Evolutionary conservation across 208 protist genomes (phyloP).

Genomic region (Crithidia mellificae): DNA sequence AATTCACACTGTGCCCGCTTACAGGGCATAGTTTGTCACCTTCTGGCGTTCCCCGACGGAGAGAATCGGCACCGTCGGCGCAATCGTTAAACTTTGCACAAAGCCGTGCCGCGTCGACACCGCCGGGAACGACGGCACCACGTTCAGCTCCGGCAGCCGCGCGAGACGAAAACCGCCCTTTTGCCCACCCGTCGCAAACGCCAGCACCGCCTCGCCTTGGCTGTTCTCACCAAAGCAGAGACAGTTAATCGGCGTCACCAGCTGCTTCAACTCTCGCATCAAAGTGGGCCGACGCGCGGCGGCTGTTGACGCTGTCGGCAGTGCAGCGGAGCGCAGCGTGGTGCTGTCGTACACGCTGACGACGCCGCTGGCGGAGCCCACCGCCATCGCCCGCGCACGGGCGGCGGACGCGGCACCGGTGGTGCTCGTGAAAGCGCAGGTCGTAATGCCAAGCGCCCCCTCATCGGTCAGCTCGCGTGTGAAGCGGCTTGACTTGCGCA

Average conservation of each 20-base stretch:
- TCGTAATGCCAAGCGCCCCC: constrained; percentile 62
- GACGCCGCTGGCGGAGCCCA: constrained; percentile 74
- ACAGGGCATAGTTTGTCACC: constrained; percentile 86
- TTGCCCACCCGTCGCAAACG: constrained; percentile 64
- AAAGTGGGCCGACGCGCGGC: constrained; percentile 15
- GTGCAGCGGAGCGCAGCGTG: constrained; percentile 11
- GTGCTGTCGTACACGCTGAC: constrained; percentile 67
- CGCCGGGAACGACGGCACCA: constrained; percentile 81
- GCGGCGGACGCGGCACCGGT: background rate
- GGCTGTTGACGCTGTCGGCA: background rate
- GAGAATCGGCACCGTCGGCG: constrained; percentile 71
- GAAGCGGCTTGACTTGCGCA: constrained; percentile 70
- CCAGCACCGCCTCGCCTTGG: constrained; percentile 58
- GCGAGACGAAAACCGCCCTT: constrained; percentile 83
- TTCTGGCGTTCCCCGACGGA: constrained; percentile 84
- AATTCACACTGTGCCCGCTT: too few species aligned
- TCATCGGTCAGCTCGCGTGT: constrained; percentile 60
- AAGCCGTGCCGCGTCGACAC: constrained; percentile 71
- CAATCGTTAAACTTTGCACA: constrained; percentile 67
- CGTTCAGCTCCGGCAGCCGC: constrained; percentile 57
- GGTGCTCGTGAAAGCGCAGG: constrained; percentile 43
- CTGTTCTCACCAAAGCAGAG: constrained; percentile 63
- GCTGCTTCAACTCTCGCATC: constrained; percentile 67
- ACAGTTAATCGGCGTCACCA: constrained; percentile 66
- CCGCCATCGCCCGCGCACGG: constrained; percentile 35